Conservation (phyloP, 768 basidiomycete genomes). For the Gymnopilus junonius region DNA sequence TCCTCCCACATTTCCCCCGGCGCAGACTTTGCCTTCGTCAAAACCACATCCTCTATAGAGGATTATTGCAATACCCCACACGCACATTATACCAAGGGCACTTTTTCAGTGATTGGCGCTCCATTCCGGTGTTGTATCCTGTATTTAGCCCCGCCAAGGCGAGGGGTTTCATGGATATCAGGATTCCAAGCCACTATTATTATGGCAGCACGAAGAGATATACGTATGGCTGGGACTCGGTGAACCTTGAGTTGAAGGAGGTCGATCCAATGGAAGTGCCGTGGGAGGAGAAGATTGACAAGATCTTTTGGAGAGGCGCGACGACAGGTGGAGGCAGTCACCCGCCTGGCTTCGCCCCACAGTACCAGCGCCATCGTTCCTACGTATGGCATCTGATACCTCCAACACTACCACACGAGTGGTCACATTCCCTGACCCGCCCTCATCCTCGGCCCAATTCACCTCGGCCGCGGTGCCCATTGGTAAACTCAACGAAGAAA, state of each 20-base stretch:
- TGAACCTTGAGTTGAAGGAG: slow-evolving; percentile 71
- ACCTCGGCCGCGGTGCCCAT: slow-evolving; percentile 65
- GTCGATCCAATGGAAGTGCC: slow-evolving; percentile 86
- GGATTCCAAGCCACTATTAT: slow-evolving; percentile 97
- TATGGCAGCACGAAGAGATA: slow-evolving; percentile 81
- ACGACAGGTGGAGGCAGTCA: slow-evolving; percentile 94
- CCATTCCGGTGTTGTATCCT: slow-evolving; percentile 87
- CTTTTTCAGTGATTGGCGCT: slow-evolving; percentile 97
- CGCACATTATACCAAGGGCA: slow-evolving; percentile 90
- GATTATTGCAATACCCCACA: slow-evolving; percentile 86
- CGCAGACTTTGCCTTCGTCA: slow-evolving; percentile 67
- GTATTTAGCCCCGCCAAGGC: slow-evolving; percentile 93
- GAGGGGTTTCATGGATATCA: slow-evolving; percentile 84
- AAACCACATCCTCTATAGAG: slow-evolving; percentile 61
- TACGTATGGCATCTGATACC: slow-evolving; percentile 74
- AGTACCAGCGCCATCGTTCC: slow-evolving; percentile 91
- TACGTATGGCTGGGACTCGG: slow-evolving; percentile 90
- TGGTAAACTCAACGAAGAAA: slow-evolving; percentile 67
- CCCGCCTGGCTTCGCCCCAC: slow-evolving; percentile 79
- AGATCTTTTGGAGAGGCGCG: slow-evolving; percentile 94
- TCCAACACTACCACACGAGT: slow-evolving; percentile 55
- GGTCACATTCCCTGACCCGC: slow-evolving; percentile 73
- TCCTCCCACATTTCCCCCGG: slow-evolving; percentile 35
- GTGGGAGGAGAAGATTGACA: slow-evolving; percentile 89
- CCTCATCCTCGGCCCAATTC: slow-evolving; percentile 61